Evolutionary conservation across 768 basidiomycete species (phyloP).

Genomic region (Pseudohyphozyma bogoriensis): DNA sequence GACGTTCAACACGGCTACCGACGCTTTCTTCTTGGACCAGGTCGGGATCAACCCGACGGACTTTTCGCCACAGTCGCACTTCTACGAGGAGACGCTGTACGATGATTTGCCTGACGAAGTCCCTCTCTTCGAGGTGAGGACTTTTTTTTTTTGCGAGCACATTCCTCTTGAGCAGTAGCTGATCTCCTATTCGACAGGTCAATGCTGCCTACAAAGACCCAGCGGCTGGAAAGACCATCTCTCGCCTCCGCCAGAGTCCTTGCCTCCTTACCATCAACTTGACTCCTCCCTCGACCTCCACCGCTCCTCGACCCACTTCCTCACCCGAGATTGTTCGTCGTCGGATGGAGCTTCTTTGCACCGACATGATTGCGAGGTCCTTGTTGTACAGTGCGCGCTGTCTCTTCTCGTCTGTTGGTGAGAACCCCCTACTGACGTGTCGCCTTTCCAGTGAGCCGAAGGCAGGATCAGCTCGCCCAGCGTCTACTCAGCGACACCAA

Average conservation of each 20-base stretch:
- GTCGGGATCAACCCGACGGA: constrained; percentile 30
- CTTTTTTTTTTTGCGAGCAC: background rate
- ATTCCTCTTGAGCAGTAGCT: background rate
- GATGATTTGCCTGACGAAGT: constrained; percentile 96
- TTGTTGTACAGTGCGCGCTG: constrained; percentile 56
- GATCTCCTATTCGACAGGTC: constrained; percentile 38
- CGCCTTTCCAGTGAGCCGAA: constrained; percentile 49
- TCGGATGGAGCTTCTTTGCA: constrained; percentile 89
- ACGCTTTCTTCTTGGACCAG: constrained; percentile 56
- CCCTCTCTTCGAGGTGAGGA: constrained; percentile 67
- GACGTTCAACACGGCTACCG: constrained; percentile 60
- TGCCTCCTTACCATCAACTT: constrained; percentile 90
- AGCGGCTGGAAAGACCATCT: constrained; percentile 65
- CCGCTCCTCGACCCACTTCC: constrained; percentile 37
- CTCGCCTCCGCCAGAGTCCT: constrained; percentile 72
- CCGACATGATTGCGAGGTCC: constrained; percentile 93
- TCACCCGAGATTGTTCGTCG: constrained; percentile 85
- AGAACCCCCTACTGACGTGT: background rate
- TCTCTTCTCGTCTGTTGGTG: no score
- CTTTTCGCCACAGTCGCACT: constrained; percentile 25
- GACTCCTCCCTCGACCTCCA: constrained; percentile 45
- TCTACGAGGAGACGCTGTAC: constrained; percentile 32
- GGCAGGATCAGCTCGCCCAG: constrained; percentile 82
- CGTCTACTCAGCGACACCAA: constrained; percentile 59
- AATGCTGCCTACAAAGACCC: constrained; percentile 95